A percentile compares a stretch with the other conserved stretches of the same genome.
Conservation (phyloP, 805 yeast genomes). For the Metschnikowia kofuensis region DNA sequence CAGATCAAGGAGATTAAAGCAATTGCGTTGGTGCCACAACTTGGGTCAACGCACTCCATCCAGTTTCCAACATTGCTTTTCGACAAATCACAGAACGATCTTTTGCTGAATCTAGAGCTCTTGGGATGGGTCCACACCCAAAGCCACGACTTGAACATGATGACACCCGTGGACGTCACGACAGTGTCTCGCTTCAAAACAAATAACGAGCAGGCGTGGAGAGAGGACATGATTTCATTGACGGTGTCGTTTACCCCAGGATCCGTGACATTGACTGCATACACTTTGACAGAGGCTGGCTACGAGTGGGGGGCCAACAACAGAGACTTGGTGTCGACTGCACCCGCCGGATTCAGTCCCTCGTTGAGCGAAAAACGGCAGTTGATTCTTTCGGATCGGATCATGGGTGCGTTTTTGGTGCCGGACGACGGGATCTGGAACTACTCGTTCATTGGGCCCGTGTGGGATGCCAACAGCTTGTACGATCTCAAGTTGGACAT, state of each 20-base stretch:
- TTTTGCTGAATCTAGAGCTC: slow-evolving; percentile 55
- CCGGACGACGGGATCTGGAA: slow-evolving; percentile 90
- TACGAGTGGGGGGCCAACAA: slow-evolving; percentile 73
- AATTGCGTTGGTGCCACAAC: slow-evolving; percentile 82
- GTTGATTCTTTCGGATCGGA: slow-evolving; percentile 66
- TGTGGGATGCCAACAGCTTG: slow-evolving; percentile 63
- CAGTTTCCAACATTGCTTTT: slow-evolving; percentile 55
- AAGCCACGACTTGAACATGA: slow-evolving; percentile 56
- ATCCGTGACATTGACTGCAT: slow-evolving; percentile 72
- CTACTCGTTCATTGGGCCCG: slow-evolving; percentile 81
- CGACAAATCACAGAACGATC: slow-evolving; percentile 32
- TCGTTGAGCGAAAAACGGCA: slow-evolving; percentile 62
- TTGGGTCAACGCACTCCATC: slow-evolving; percentile 67
- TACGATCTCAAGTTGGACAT: slow-evolving; percentile 69
- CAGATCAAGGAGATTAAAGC: slow-evolving; percentile 75
- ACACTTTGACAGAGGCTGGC: slow-evolving; percentile 60
- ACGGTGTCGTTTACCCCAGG: slow-evolving; percentile 79
- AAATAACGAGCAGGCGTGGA: slow-evolving; percentile 36
- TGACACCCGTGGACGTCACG: slow-evolving; percentile 71
- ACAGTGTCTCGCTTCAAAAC: slow-evolving; percentile 48
- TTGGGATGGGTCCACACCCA: slow-evolving; percentile 96
- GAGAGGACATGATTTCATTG: slow-evolving; percentile 49
- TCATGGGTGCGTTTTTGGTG: slow-evolving; percentile 79
- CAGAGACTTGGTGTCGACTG: slow-evolving; percentile 48
- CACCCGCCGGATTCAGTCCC: slow-evolving; percentile 67